Evolutionary conservation across 495 filamentous ascomycete genomes (phyloP).

Genomic region (Hypoxylon fragiforme): DNA sequence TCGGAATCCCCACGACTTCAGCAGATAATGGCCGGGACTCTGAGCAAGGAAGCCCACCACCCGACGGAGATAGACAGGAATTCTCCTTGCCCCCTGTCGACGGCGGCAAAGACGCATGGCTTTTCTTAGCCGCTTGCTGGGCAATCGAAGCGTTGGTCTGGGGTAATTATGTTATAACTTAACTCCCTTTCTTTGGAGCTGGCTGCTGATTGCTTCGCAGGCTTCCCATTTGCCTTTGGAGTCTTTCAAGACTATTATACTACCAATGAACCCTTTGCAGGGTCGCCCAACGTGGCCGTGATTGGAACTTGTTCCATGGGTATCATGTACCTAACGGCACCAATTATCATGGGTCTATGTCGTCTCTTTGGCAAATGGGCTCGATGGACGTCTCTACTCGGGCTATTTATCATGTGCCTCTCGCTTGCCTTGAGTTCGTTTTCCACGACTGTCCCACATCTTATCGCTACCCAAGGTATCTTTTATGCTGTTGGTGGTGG

Average conservation of each 20-base stretch:
- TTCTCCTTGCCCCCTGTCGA: constrained; percentile 56
- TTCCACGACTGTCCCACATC: constrained; percentile 36
- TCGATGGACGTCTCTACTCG: constrained; percentile 38
- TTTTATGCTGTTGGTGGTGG: constrained; percentile 49
- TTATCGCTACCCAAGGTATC: constrained; percentile 51
- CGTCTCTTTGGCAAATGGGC: constrained; percentile 36
- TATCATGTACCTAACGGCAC: constrained; percentile 53
- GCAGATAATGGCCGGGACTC: neutral
- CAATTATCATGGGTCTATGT: constrained; percentile 41
- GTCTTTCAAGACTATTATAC: constrained; percentile 63
- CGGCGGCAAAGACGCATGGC: constrained; percentile 60
- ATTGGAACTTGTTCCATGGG: constrained; percentile 42
- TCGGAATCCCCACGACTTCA: neutral
- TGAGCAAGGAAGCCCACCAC: neutral
- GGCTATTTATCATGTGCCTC: constrained; percentile 36
- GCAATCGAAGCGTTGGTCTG: constrained; percentile 60
- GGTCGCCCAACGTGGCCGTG: constrained; percentile 33
- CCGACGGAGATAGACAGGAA: constrained; percentile 24
- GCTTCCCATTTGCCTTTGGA: constrained; percentile 63
- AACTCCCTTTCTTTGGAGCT: neutral
- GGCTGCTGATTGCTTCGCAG: constrained; percentile 35
- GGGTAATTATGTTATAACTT: constrained; percentile 46
- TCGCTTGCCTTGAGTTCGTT: constrained; percentile 45
- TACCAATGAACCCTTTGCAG: constrained; percentile 50
- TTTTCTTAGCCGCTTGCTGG: constrained; percentile 59